Base-by-base conservation (phyloP, 495 filamentous ascomycete genomes). In the Copromyces sp. region DNA sequence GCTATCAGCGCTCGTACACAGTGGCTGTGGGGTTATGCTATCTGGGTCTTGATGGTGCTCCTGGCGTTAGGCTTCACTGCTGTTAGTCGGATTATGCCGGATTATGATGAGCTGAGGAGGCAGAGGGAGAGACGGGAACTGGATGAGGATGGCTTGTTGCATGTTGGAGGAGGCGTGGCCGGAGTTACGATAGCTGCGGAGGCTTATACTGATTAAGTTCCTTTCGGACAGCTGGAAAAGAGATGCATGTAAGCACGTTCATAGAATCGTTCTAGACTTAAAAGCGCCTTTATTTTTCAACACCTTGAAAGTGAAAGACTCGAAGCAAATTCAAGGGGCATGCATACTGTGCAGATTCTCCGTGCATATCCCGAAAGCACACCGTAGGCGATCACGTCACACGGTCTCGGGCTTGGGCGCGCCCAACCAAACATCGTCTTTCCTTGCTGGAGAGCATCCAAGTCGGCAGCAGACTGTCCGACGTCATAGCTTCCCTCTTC, bases 31-130 rank as follows among this genome's bases (percentile, higher is more conserved):
- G 91, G 90, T 0, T 87, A 92, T 75, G 81, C 90, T 11, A 87
- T 90, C 65, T 93, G 91, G 91, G 75, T 89, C n/a, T 74, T 92
- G 20, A 53, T 91, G 74, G 73, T 86, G 35, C 17, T 82, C 0
- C 41, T 89, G 40, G 87, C 85, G 17, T n/a, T 79, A 14, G 83
- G 77, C 1, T 83, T 87, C 37, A 83, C 81, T 3, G 73, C 86
- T 4, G 75, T 81, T 4, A 80, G 86, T 20, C 80, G 80, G 24
- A 24, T 61, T 87, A 79, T 24, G 42, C 88, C 88, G 24, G 81
- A 82, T 47, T 81, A 84, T 72, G 83, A 82, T 12, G 80, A 85
- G 74, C 75, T 85, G 70, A 81, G 76, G 76, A 75, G 37, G 68
- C 32, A 72, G 68, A 70, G 74, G 61, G 72, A 76, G 72, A 73